Percentiles rank a stretch among this genome's conserved stretches.
phyloP scores from a whole-genome alignment of 2,329 filamentous ascomycete species.

The Pseudogymnoascus sp. region DNA sequence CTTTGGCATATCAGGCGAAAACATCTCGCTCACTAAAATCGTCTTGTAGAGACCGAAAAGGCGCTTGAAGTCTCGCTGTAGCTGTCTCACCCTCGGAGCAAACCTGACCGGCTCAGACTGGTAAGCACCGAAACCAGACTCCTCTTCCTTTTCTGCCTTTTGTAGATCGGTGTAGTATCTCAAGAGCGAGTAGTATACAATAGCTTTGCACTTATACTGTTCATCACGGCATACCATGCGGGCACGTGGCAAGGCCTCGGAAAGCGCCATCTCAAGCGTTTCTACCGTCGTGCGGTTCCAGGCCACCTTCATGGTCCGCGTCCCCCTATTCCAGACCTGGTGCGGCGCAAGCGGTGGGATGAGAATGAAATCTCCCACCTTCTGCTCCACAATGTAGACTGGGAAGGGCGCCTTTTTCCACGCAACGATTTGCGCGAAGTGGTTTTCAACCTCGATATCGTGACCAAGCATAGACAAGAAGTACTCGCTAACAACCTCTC shows the following conservation, averaged over 20 bases:
- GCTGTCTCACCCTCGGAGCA: conserved; percentile 50
- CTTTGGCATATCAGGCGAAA: conserved; percentile 51
- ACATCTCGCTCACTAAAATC: conserved; percentile 79
- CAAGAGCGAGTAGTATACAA: conserved; percentile 76
- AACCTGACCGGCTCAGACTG: conserved; percentile 36
- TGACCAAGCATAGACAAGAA: conserved; percentile 89
- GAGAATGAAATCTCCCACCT: conserved; percentile 82
- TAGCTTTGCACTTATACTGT: conserved; percentile 98
- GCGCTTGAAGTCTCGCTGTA: conserved; percentile 74
- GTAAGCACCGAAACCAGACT: conserved; percentile 36
- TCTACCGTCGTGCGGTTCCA: conserved; percentile 96
- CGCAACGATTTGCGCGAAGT: conserved; percentile 90
- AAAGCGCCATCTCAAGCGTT: conserved; percentile 75
- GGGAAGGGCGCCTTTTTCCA: conserved; percentile 94
- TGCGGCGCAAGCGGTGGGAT: conserved; percentile 90
- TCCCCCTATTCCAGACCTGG: conserved; percentile 97
- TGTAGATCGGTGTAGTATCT: conserved; percentile 63
- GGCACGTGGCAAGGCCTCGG: conserved; percentile 80
- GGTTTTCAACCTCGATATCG: conserved; percentile 92
- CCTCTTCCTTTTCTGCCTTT: conserved; percentile 39
- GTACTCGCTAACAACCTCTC: conserved; percentile 83
- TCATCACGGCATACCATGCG: conserved; percentile 91
- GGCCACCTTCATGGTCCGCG: conserved; percentile 91
- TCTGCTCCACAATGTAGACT: conserved; percentile 88
- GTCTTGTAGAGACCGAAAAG: conserved; percentile 71